phyloP scores from a whole-genome alignment of 2,329 filamentous ascomycete species.

The Clarireedia sp. region DNA sequence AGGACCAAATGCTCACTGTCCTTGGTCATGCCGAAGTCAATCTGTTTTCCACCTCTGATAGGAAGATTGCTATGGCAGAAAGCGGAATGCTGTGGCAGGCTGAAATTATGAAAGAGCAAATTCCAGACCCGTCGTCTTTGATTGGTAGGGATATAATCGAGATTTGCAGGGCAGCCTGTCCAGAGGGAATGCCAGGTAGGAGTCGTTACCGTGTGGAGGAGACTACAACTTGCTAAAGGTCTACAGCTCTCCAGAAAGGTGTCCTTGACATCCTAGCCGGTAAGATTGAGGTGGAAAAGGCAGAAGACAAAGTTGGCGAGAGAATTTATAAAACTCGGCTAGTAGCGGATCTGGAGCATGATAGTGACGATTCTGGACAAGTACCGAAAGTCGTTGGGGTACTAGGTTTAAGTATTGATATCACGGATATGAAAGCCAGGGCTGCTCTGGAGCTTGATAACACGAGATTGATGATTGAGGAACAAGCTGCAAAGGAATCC shows the following conservation, averaged over 20 bases:
- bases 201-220: background rate
- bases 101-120: background rate
- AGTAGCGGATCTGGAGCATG: conserved; percentile 20
- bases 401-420: conserved; percentile 21
- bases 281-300: conserved; percentile 17
- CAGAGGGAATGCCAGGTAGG: conserved; percentile 10
- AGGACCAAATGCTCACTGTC: conserved; percentile 19
- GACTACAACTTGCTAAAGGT: background rate
- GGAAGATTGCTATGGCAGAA: conserved; percentile 17
- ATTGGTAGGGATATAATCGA: conserved; percentile 15
- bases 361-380: conserved; percentile 14
- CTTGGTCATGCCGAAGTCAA: conserved; percentile 22
- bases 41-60: conserved; percentile 17
- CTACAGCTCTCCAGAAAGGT: conserved; percentile 16
- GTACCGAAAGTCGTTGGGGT: conserved; percentile 18
- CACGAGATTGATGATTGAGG: conserved; percentile 16
- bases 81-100: conserved; percentile 16
- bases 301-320: conserved; percentile 16
- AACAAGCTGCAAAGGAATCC: conserved; percentile 23
- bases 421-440: conserved; percentile 21
- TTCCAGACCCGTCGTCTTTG: conserved; percentile 10
- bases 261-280: conserved; percentile 17
- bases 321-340: conserved; percentile 18
- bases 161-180: conserved; percentile 7
- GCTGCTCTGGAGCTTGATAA: conserved; percentile 20